Percentiles rank a stretch among this genome's conserved stretches.
Evolutionary conservation across 2,329 filamentous ascomycete species (phyloP).

Genomic region (Phymatotrichopsis omnivora): DNA sequence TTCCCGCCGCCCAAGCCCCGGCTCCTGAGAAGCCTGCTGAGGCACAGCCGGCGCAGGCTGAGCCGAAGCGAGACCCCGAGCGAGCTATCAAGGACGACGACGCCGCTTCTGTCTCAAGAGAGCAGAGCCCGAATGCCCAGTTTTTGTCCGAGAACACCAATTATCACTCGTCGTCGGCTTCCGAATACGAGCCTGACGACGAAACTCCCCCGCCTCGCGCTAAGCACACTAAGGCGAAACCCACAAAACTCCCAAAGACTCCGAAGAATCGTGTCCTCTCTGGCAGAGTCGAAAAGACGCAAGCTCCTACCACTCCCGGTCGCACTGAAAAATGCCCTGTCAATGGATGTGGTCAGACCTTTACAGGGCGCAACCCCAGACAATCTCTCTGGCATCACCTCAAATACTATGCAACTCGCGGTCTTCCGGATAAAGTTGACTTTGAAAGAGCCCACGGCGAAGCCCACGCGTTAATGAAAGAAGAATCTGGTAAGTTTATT

Average conservation of each 20-base stretch:
- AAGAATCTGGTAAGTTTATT: conserved; percentile 22
- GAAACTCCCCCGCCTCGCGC: conserved; percentile 21
- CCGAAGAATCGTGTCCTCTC: conserved; percentile 22
- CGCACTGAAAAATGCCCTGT: conserved; percentile 26
- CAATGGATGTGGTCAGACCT: conserved; percentile 27
- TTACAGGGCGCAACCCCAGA: conserved; percentile 27
- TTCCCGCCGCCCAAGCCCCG: too few species aligned
- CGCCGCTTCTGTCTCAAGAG: too few species aligned
- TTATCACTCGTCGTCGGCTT: conserved; percentile 25
- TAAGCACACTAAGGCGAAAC: conserved; percentile 15
- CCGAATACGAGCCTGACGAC: conserved; percentile 25
- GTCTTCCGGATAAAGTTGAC: conserved; percentile 25
- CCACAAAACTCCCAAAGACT: conserved; percentile 18
- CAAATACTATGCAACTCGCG: conserved; percentile 27
- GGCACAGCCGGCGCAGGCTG: too few species aligned
- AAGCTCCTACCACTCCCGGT: conserved; percentile 11
- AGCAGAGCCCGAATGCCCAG: too few species aligned
- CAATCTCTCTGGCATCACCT: conserved; percentile 27
- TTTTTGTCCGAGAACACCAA: conserved; percentile 19
- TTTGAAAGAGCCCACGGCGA: conserved; percentile 27
- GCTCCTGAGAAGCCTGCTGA: too few species aligned
- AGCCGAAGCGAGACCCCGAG: too few species aligned
- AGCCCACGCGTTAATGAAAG: conserved; percentile 25
- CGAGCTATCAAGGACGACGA: too few species aligned
- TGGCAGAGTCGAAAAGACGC: conserved; percentile 21